Conservation (phyloP, 495 filamentous ascomycete species). For the Xylaria flabelliformis region DNA sequence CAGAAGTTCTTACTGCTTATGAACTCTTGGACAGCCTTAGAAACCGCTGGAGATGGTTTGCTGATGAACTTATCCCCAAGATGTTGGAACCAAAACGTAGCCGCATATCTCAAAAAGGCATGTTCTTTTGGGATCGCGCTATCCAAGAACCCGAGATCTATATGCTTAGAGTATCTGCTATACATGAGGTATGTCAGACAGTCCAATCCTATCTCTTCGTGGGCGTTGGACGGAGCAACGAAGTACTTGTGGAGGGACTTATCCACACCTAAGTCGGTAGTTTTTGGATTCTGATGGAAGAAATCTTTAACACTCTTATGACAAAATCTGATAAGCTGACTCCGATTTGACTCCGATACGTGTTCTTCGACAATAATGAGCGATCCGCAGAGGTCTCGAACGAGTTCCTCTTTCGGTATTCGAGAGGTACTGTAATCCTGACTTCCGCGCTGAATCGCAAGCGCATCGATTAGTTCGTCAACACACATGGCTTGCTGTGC, state of each 20-base stretch:
- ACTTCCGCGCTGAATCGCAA: conserved; percentile 33
- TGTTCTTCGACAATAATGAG: conserved; percentile 32
- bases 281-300: conserved; percentile 37
- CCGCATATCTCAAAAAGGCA: conserved; percentile 38
- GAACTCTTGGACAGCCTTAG: conserved; percentile 30
- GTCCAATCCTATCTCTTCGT: conserved; percentile 34
- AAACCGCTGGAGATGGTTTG: conserved; percentile 6
- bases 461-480: conserved; percentile 29
- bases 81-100: conserved; percentile 38
- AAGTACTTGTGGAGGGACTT: conserved; percentile 36
- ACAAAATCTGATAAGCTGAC: conserved; percentile 34
- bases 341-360: conserved; percentile 28
- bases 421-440: conserved; percentile 20
- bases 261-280: conserved; percentile 14
- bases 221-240: conserved; percentile 22
- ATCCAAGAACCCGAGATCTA: conserved; percentile 26
- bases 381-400: conserved; percentile 34
- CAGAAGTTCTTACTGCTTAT: conserved; percentile 36
- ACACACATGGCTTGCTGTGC: conserved; percentile 34
- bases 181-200: conserved; percentile 40
- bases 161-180: conserved; percentile 32
- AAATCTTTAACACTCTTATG: conserved; percentile 43
- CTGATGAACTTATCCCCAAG: conserved; percentile 21
- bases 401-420: conserved; percentile 30
- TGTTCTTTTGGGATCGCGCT: conserved; percentile 28